Conservation (phyloP, 805 yeast species). For the Metschnikowia drakensbergensis region DNA sequence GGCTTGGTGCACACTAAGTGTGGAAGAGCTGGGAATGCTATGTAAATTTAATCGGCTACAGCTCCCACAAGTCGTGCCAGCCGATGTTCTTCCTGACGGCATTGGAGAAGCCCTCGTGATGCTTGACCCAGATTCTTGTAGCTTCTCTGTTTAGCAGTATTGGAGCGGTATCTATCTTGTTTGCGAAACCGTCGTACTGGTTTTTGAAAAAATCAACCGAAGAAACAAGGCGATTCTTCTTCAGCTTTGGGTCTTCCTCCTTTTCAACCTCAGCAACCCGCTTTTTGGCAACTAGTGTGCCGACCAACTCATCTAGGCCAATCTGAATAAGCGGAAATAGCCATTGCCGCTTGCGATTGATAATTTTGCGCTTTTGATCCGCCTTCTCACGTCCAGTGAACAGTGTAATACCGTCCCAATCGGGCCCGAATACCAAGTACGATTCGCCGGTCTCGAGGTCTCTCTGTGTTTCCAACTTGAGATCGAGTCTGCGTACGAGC, state of each 20-base stretch:
- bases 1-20: too few species aligned
- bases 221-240: slow-evolving; percentile 19
- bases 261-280: slow-evolving; percentile 16
- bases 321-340: slow-evolving; percentile 35
- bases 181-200: slow-evolving; percentile 32
- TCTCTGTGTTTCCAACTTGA: slow-evolving; percentile 36
- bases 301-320: slow-evolving; percentile 31
- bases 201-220: slow-evolving; percentile 40
- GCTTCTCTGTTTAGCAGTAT: slow-evolving; percentile 11
- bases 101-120: slow-evolving; percentile 86
- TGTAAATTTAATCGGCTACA: background rate
- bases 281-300: slow-evolving; percentile 15
- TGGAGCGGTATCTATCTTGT: slow-evolving; percentile 18
- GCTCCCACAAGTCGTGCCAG: slow-evolving; percentile 65
- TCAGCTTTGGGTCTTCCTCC: slow-evolving; percentile 16
- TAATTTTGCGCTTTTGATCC: slow-evolving; percentile 18
- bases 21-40: background rate
- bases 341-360: slow-evolving; percentile 29
- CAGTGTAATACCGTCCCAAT: slow-evolving; percentile 31
- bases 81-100: slow-evolving; percentile 83
- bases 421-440: slow-evolving; percentile 30
- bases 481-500: slow-evolving; percentile 36
- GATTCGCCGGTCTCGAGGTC: slow-evolving; percentile 31
- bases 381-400: slow-evolving; percentile 14
- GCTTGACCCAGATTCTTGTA: slow-evolving; percentile 71